Percentiles rank a stretch among this genome's conserved stretches.
phyloP scores from a whole-genome alignment of 495 filamentous ascomycete genomes.

The Friedmanniomyces simplex region DNA sequence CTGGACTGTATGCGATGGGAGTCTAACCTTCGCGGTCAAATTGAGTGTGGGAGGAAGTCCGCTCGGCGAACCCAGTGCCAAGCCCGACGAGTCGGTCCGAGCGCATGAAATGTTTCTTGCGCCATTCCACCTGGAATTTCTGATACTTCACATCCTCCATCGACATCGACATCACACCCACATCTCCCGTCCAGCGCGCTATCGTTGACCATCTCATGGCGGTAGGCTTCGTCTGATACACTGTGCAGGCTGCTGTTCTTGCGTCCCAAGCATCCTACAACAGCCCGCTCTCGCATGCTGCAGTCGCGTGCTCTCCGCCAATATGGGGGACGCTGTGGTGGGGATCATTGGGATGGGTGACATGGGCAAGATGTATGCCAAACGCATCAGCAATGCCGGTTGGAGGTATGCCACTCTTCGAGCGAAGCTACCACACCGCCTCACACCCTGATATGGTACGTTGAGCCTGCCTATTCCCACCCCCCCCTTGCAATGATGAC shows the following conservation, averaged over 20 bases:
- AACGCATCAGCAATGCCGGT: conserved; percentile 72
- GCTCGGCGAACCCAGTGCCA: background rate
- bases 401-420: conserved; percentile 65
- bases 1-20: background rate
- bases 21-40: background rate
- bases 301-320: background rate
- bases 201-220: no score
- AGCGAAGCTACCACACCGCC: conserved; percentile 3
- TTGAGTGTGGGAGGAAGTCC: conserved; percentile 9
- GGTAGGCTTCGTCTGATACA: no score
- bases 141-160: no score
- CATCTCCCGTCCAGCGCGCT: no score
- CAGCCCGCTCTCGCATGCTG: background rate
- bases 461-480: conserved; percentile 3
- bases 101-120: no score
- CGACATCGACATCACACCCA: no score
- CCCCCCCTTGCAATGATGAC: conserved; percentile 66
- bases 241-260: no score
- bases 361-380: conserved; percentile 99
- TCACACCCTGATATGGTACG: conserved; percentile 12
- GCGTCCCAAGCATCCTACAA: no score
- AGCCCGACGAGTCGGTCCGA: background rate
- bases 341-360: conserved; percentile 98
- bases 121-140: no score
- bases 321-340: conserved; percentile 35